Evolutionary conservation across 768 basidiomycete genomes (phyloP).

Genomic region (Tylopilus rubrobrunneus): DNA sequence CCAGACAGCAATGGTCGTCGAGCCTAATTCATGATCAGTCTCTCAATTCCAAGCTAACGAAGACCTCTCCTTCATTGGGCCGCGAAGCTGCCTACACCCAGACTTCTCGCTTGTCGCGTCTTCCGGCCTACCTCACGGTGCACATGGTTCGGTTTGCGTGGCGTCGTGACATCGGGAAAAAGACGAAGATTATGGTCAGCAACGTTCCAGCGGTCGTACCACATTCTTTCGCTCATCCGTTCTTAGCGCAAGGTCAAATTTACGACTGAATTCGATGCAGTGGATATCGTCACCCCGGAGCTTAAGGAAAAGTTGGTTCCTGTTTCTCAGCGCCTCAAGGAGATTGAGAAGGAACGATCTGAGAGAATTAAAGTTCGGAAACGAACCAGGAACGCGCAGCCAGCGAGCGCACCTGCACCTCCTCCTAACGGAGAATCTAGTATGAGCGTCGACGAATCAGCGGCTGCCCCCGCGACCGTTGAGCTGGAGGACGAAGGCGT

Average conservation of each 20-base stretch:
- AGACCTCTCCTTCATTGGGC: slow-evolving; percentile 73
- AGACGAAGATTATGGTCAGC: slow-evolving; percentile 93
- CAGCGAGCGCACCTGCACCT: slow-evolving; percentile 16
- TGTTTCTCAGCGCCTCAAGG: slow-evolving; percentile 66
- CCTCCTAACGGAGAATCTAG: slow-evolving; percentile 18
- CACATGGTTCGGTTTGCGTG: slow-evolving; percentile 98
- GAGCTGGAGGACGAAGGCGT: slow-evolving; percentile 60
- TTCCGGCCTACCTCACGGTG: slow-evolving; percentile 82
- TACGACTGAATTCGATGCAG: slow-evolving; percentile 79
- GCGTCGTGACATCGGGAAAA: slow-evolving; percentile 85
- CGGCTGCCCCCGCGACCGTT: slow-evolving; percentile 18
- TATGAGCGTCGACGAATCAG: slow-evolving; percentile 49
- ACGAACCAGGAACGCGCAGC: slow-evolving; percentile 50
- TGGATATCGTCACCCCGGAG: slow-evolving; percentile 79
- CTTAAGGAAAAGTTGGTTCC: slow-evolving; percentile 69
- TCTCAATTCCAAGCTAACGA: slow-evolving; percentile 82
- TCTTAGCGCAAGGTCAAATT: slow-evolving; percentile 87
- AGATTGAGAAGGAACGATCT: slow-evolving; percentile 75
- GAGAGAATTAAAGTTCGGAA: slow-evolving; percentile 83
- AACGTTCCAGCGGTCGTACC: neutral
- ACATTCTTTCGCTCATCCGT: neutral
- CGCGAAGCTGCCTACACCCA: slow-evolving; percentile 81
- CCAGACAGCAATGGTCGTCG: slow-evolving; percentile 1
- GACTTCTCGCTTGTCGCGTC: slow-evolving; percentile 73
- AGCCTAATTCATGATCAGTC: slow-evolving; percentile 44